Conservation (phyloP, 257 asterid genomes). For the Solanum acaule region DNA sequence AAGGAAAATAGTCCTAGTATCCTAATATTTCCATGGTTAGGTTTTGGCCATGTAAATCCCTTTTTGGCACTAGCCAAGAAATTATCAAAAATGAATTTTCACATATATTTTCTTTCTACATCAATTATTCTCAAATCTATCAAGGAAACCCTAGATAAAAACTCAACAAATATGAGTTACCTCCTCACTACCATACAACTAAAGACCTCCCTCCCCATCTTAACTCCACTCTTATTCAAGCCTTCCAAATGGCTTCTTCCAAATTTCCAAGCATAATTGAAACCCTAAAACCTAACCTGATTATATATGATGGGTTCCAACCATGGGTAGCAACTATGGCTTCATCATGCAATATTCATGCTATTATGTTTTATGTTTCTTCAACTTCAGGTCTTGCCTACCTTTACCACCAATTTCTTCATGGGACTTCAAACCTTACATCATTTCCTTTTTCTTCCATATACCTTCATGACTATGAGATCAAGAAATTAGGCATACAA, state of each 20-base stretch:
- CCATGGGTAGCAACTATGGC: constrained; percentile 28
- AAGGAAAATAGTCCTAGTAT: neutral
- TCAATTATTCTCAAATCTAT: constrained; percentile 33
- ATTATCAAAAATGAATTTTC: constrained; percentile 15
- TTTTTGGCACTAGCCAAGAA: constrained; percentile 37
- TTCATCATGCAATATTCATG: constrained; percentile 6
- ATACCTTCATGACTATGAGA: neutral
- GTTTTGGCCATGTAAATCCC: constrained; percentile 48
- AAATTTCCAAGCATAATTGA: constrained; percentile 8
- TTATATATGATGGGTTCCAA: constrained; percentile 23
- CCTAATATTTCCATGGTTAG: constrained; percentile 42
- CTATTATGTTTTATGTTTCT: constrained; percentile 17
- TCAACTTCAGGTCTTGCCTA: constrained; percentile 17
- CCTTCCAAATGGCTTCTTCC: constrained; percentile 16
- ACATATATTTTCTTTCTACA: constrained; percentile 24
- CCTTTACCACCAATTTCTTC: neutral
- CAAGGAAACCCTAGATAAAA: constrained; percentile 9
- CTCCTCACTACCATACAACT: too few species aligned
- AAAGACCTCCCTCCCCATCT: constrained; percentile 1
- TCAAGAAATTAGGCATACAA: neutral
- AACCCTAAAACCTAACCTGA: constrained; percentile 25
- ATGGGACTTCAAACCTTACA: neutral
- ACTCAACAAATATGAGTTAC: neutral
- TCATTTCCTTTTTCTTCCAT: neutral
- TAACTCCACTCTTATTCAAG: neutral